These are phyloP conservation scores for Bruguiera gymnorhiza DNA, from an alignment of 345 rosid species.

Conservation along the genomic window DNA sequence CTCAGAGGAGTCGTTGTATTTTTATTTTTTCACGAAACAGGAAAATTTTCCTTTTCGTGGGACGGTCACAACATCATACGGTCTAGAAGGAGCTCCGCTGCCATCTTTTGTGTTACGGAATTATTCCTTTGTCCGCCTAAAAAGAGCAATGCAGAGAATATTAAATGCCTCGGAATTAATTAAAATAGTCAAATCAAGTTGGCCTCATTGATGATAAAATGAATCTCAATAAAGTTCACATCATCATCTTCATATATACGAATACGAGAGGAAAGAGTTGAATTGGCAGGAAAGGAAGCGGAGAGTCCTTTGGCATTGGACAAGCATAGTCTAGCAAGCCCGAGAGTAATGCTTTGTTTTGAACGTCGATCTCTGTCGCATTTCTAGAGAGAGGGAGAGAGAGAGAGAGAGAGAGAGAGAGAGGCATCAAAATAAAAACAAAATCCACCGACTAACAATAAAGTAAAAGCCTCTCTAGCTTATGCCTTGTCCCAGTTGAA, in stretches of 20 bases:
- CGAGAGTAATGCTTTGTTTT: too few species aligned
- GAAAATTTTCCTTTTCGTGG: too few species aligned
- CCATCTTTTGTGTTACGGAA: not conserved
- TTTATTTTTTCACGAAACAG: too few species aligned
- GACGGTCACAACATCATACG: not conserved
- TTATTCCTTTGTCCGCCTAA: not conserved
- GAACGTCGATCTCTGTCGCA: too few species aligned
- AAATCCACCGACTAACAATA: slow-evolving; percentile 32
- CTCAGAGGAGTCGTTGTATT: too few species aligned
- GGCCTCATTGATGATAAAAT: not conserved
- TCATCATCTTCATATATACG: not conserved
- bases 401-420: not conserved
- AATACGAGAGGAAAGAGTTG: slow-evolving; percentile 5
- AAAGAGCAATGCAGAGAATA: not conserved
- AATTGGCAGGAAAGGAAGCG: slow-evolving; percentile 3
- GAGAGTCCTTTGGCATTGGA: slow-evolving; percentile 21
- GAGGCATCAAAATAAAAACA: not conserved
- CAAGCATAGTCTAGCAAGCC: slow-evolving; percentile 9
- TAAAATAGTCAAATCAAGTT: not conserved
- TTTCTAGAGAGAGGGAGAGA: not conserved
- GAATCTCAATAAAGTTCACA: not conserved
- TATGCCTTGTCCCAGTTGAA: slow-evolving; percentile 37
- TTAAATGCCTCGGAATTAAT: not conserved
- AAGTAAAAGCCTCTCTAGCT: slow-evolving; percentile 12
- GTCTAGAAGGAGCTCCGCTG: not conserved